Base-by-base conservation (phyloP, 1,284 basidiomycete genomes). In the Ceratobasidium papillatum region DNA sequence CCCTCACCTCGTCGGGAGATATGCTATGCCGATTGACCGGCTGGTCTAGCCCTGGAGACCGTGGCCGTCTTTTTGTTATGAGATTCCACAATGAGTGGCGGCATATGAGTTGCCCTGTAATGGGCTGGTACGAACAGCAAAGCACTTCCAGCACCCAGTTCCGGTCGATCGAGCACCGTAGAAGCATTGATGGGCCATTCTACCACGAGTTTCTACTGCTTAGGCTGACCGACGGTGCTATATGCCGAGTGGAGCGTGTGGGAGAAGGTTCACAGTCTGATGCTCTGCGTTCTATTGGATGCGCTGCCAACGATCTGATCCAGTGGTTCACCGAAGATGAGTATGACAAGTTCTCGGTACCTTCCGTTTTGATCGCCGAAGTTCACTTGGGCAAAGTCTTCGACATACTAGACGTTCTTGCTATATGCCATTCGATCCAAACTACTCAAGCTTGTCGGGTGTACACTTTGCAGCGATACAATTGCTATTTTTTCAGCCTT, bases 381-480 rank as follows among this genome's bases (percentile, higher is more conserved):
- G 19, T 61, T n/a, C 27, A 25, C 45, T 32, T 65, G 7, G 9
- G 1, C 2, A 9, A 30, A 14, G 19, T 17, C 1, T 49, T 51
- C 47, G 63, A 65, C 19, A 51, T 65, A 36, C 30, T 65, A 14
- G 47, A 65, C 32, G 63, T 65, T 12, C 47, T 65, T 22, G 63
- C 63, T 34, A 25, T 27, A 0, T 65, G 63, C 32, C 51, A 65
- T 27, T 19, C 63, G 9, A 65, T 65, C 17, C 47, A 34, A 12
- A 27, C 22, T 3, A 41, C 36, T 3, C 14, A 30, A 12, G 51
- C 25, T 8, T 43, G 51, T 17, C 52, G 52, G 0, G 52, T 8
- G 1, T 71, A 71, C n/a, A 71, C 64, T 36, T 17, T 66, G 4
- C 64, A 66, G 22, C 64, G 64, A 3, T 66, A 51, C 27, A 65